phyloP scores from a whole-genome alignment of 1,284 basidiomycete species.

The Mycena sp. region DNA sequence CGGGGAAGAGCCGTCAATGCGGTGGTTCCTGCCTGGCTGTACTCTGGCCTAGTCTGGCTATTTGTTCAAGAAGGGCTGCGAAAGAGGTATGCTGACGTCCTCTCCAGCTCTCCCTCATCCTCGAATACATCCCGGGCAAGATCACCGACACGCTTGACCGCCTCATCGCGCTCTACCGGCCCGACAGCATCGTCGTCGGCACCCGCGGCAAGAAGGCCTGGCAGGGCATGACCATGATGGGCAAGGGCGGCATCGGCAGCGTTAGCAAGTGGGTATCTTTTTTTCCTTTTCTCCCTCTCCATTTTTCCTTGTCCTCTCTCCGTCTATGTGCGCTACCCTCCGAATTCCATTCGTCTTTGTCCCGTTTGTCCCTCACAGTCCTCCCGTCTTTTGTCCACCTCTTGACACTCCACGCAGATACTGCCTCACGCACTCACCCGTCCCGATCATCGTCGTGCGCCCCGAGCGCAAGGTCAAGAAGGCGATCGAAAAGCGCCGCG shows the following conservation, averaged over 20 bases:
- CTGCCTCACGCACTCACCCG: constrained; percentile 88
- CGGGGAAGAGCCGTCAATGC: too few relatives aligned
- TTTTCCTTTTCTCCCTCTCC: constrained; percentile 14
- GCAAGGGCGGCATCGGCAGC: constrained; percentile 66
- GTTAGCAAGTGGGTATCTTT: constrained; percentile 62
- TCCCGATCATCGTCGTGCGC: constrained; percentile 92
- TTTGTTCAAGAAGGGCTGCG: too few relatives aligned
- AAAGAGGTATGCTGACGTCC: too few relatives aligned
- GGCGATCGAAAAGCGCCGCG: constrained; percentile 81
- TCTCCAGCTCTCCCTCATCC: constrained; percentile 89
- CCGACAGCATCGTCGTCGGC: constrained; percentile 94
- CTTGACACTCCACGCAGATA: constrained; percentile 72
- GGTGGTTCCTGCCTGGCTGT: too few relatives aligned
- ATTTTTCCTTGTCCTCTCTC: background rate
- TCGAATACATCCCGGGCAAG: constrained; percentile 94
- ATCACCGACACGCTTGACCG: constrained; percentile 91
- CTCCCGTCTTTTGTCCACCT: too few relatives aligned
- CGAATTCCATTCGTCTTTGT: too few relatives aligned
- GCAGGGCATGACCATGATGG: constrained; percentile 50
- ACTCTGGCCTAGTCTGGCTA: too few relatives aligned
- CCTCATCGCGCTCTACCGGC: constrained; percentile 94
- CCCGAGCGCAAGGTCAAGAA: constrained; percentile 91
- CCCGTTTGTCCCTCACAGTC: too few relatives aligned
- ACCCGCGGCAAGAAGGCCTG: constrained; percentile 76
- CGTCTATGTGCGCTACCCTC: too few relatives aligned